These are phyloP conservation scores for Drechslera avenae DNA, from an alignment of 2,329 filamentous ascomycete genomes.

Conservation along the genomic window DNA sequence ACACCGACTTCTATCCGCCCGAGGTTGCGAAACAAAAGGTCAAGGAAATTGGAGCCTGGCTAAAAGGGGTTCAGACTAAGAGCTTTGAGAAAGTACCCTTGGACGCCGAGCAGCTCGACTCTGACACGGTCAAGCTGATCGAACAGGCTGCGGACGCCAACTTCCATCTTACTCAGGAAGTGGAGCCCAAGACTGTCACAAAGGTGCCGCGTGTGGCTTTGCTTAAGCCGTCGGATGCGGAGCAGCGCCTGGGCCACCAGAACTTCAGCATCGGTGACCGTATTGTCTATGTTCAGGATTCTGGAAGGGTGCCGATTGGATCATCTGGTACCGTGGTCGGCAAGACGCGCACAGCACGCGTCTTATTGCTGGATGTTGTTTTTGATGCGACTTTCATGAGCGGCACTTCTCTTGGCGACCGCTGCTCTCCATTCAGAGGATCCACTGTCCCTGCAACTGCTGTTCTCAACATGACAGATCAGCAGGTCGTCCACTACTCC, in stretches of 20 bases:
- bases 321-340: constrained; percentile 93
- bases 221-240: constrained; percentile 93
- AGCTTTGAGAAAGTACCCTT: constrained; percentile 94
- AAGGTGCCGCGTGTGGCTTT: constrained; percentile 85
- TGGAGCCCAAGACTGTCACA: constrained; percentile 70
- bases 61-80: constrained; percentile 89
- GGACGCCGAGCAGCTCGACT: constrained; percentile 95
- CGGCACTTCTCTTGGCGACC: constrained; percentile 86
- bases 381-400: constrained; percentile 98
- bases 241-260: constrained; percentile 87
- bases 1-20: constrained; percentile 83
- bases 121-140: constrained; percentile 80
- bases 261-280: constrained; percentile 84
- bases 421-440: constrained; percentile 90
- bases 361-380: constrained; percentile 83
- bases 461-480: constrained; percentile 83
- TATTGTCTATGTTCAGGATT: constrained; percentile 88
- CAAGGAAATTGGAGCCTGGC: constrained; percentile 92
- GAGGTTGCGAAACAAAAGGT: constrained; percentile 76
- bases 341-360: constrained; percentile 83
- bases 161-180: constrained; percentile 36
- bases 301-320: constrained; percentile 92
- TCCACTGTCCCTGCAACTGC: constrained; percentile 88
- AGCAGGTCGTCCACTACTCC: constrained; percentile 75
- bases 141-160: constrained; percentile 72